Evolutionary conservation across 1,284 basidiomycete genomes (phyloP).

Genomic region (Apiotrichum porosum): DNA sequence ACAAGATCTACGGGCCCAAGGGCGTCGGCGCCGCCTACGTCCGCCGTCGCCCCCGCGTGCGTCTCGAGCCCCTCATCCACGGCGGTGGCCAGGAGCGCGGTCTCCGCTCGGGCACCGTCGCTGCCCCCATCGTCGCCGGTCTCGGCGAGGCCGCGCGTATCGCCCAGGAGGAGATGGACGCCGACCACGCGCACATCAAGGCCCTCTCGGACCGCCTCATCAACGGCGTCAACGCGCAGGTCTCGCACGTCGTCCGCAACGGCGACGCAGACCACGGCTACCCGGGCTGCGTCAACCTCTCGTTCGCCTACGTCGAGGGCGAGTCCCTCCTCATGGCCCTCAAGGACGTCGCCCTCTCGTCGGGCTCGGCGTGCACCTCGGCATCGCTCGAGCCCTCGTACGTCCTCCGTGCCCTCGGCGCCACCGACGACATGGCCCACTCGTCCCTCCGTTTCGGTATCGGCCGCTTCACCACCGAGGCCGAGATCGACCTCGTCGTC

Average conservation of each 20-base stretch:
- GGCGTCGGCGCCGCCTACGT: slow-evolving; percentile 95
- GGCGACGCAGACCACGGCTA: slow-evolving; percentile 77
- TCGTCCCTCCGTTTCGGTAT: slow-evolving; percentile 97
- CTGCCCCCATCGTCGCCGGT: slow-evolving; percentile 85
- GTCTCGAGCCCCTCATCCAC: slow-evolving; percentile 89
- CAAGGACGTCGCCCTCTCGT: slow-evolving; percentile 97
- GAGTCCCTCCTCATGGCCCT: slow-evolving; percentile 97
- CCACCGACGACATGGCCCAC: slow-evolving; percentile 98
- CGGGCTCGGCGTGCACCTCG: slow-evolving; percentile 96
- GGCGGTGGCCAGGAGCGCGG: slow-evolving; percentile 98
- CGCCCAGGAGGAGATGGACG: slow-evolving; percentile 85
- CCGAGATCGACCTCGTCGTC: slow-evolving; percentile 92
- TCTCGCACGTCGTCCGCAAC: slow-evolving; percentile 89
- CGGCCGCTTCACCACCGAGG: slow-evolving; percentile 96
- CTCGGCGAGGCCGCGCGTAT: slow-evolving; percentile 93
- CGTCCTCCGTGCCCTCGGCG: slow-evolving; percentile 90
- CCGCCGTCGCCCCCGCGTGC: slow-evolving; percentile 82
- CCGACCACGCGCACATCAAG: slow-evolving; percentile 75
- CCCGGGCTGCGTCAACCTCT: slow-evolving; percentile 89
- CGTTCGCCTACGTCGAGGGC: slow-evolving; percentile 95
- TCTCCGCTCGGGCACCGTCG: slow-evolving; percentile 85
- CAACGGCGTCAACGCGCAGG: slow-evolving; percentile 70
- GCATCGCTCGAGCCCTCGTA: slow-evolving; percentile 98
- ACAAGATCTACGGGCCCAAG: slow-evolving; percentile 98
- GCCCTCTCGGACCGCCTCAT: slow-evolving; percentile 77